Conservation (phyloP, 805 yeast genomes). For the Metschnikowia cubensis region DNA sequence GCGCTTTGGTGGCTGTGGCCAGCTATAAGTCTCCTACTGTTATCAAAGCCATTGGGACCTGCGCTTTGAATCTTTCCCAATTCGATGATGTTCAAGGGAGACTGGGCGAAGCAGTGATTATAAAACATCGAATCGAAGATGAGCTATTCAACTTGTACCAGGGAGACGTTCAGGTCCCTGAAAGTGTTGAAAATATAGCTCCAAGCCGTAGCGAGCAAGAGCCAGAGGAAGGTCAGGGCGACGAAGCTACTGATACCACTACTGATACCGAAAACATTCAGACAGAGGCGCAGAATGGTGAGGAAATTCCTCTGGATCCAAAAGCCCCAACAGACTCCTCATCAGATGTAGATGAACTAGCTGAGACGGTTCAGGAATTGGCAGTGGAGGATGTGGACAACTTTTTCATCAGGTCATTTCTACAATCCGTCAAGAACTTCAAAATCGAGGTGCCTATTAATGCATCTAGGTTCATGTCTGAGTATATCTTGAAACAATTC, state of each 20-base stretch:
- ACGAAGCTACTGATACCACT: too few relatives aligned
- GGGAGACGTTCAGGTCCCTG: constrained; percentile 35
- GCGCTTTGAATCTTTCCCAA: constrained; percentile 45
- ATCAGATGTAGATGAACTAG: constrained; percentile 16
- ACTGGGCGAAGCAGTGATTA: constrained; percentile 73
- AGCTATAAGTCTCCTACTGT: constrained; percentile 56
- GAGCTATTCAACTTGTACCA: constrained; percentile 52
- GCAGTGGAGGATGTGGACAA: constrained; percentile 66
- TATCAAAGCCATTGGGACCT: constrained; percentile 68
- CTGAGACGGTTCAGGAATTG: constrained; percentile 39
- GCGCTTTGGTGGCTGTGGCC: constrained; percentile 69
- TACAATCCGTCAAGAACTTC: constrained; percentile 62
- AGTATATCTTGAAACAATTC: constrained; percentile 64
- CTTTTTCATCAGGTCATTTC: constrained; percentile 65
- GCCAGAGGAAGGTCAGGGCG: neutral
- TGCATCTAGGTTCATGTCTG: constrained; percentile 73
- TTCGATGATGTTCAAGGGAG: constrained; percentile 51
- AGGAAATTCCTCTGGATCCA: neutral
- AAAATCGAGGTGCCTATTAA: constrained; percentile 60
- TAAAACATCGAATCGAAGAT: constrained; percentile 69
- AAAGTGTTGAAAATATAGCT: constrained; percentile 14
- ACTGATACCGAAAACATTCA: neutral
- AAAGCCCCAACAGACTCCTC: neutral
- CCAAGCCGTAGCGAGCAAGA: neutral
- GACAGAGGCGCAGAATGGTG: neutral